Percentiles rank a stretch among this genome's conserved stretches.
phyloP scores from a whole-genome alignment of 495 filamentous ascomycete species.

The Thozetella sp. region DNA sequence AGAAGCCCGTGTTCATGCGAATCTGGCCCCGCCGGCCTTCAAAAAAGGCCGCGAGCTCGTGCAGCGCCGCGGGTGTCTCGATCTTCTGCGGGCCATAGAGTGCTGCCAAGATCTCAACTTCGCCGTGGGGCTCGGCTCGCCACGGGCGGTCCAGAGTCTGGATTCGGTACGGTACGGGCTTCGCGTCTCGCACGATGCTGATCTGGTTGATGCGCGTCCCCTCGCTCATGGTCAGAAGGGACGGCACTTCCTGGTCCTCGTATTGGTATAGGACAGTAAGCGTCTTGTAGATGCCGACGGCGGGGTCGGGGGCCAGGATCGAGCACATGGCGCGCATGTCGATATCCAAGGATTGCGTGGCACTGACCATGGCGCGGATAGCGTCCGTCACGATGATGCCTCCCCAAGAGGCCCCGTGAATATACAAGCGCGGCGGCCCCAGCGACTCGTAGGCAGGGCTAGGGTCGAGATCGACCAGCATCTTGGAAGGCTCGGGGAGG shows the following conservation, averaged over 20 bases:
- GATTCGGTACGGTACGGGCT: constrained; percentile 2
- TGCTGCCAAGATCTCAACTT: constrained; percentile 22
- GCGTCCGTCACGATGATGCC: constrained; percentile 22
- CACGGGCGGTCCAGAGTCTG: constrained; percentile 7
- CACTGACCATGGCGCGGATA: constrained; percentile 12
- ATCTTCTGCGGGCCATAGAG: constrained; percentile 19
- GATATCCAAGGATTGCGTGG: constrained; percentile 10
- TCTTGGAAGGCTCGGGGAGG: no score
- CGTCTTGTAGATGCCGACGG: constrained; percentile 12
- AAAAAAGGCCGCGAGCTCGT: constrained; percentile 17
- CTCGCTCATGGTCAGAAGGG: constrained; percentile 10
- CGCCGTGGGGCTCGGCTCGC: constrained; percentile 6
- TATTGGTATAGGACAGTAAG: constrained; percentile 22
- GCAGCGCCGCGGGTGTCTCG: constrained; percentile 18
- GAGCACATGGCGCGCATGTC: constrained; percentile 19
- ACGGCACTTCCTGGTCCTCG: constrained; percentile 7
- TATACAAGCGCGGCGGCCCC: constrained; percentile 15
- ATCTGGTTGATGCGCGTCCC: background rate
- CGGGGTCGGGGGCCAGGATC: constrained; percentile 20
- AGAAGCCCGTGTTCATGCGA: constrained; percentile 24
- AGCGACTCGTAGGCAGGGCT: no score
- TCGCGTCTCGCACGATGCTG: background rate
- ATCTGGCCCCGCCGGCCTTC: constrained; percentile 22
- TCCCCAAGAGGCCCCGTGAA: constrained; percentile 25
- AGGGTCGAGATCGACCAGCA: no score